Percentiles rank a stretch among this genome's conserved stretches.
Conservation (phyloP, 305 asterid genomes). For the Salvia sclarea region DNA sequence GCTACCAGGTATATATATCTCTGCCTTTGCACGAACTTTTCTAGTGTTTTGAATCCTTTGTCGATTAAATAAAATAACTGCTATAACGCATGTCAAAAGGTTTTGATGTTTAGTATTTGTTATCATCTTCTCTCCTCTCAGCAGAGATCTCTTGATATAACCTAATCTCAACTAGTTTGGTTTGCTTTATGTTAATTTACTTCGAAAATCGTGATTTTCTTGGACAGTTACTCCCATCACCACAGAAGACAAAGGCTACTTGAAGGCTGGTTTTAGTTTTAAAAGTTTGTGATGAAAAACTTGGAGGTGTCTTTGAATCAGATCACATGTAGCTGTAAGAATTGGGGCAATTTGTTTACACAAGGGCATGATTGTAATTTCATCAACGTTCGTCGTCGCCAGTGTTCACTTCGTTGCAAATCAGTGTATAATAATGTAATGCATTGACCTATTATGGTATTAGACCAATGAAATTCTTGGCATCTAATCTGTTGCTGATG, state of each 20-base stretch:
- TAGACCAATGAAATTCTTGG: conserved; percentile 15
- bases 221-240: conserved; percentile 79
- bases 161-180: no score
- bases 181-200: not conserved
- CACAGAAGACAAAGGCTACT: conserved; percentile 68
- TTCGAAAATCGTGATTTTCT: conserved; percentile 1
- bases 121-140: not conserved
- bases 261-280: conserved; percentile 38
- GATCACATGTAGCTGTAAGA: conserved; percentile 26
- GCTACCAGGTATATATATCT: conserved; percentile 74
- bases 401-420: conserved; percentile 20
- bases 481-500: not conserved
- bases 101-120: not conserved
- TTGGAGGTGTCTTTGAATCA: conserved; percentile 20
- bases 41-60: not conserved
- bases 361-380: conserved; percentile 13
- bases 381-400: conserved; percentile 12
- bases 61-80: not conserved
- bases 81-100: not conserved
- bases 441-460: conserved; percentile 19
- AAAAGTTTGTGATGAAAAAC: conserved; percentile 16
- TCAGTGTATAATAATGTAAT: conserved; percentile 26
- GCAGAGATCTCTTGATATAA: not conserved
- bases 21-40: not conserved
- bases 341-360: conserved; percentile 16